These are phyloP conservation scores for Epichloe bromicola DNA, from an alignment of 2,329 filamentous ascomycete species.

Conservation along the genomic window DNA sequence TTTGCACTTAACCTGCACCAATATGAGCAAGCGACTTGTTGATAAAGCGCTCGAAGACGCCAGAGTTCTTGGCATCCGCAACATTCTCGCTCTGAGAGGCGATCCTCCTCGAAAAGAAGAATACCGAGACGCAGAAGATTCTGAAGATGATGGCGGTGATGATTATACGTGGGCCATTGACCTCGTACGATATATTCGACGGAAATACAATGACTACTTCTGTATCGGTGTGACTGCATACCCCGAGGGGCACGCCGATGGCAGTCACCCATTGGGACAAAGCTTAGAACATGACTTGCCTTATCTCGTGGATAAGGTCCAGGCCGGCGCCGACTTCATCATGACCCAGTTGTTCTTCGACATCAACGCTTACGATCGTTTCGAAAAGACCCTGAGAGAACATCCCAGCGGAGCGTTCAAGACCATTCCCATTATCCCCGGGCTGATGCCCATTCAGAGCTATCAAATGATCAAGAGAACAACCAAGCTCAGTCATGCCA, in stretches of 20 bases:
- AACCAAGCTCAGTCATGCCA: slow-evolving; percentile 86
- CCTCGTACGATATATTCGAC: slow-evolving; percentile 76
- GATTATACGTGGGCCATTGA: slow-evolving; percentile 86
- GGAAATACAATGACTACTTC: slow-evolving; percentile 84
- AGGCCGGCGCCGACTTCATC: slow-evolving; percentile 90
- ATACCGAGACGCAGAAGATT: slow-evolving; percentile 51
- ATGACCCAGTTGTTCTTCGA: slow-evolving; percentile 99
- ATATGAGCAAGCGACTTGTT: slow-evolving; percentile 79
- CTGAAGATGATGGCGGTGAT: slow-evolving; percentile 50
- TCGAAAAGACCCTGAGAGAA: slow-evolving; percentile 62
- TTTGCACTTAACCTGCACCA: slow-evolving; percentile 92
- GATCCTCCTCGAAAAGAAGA: slow-evolving; percentile 85
- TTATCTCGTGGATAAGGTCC: slow-evolving; percentile 78
- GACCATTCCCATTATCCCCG: slow-evolving; percentile 79
- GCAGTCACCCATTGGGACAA: slow-evolving; percentile 62
- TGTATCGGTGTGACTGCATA: slow-evolving; percentile 91
- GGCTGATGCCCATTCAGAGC: slow-evolving; percentile 94
- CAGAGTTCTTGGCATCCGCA: slow-evolving; percentile 79
- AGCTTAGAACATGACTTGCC: slow-evolving; percentile 70
- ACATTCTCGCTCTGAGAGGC: slow-evolving; percentile 83
- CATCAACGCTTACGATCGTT: slow-evolving; percentile 64
- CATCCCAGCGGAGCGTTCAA: slow-evolving; percentile 80
- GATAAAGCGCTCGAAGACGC: slow-evolving; percentile 86
- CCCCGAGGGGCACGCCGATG: slow-evolving; percentile 88
- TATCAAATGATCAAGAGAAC: slow-evolving; percentile 92